Evolutionary conservation across 768 basidiomycete species (phyloP).

Genomic region (Auricularia cornea): DNA sequence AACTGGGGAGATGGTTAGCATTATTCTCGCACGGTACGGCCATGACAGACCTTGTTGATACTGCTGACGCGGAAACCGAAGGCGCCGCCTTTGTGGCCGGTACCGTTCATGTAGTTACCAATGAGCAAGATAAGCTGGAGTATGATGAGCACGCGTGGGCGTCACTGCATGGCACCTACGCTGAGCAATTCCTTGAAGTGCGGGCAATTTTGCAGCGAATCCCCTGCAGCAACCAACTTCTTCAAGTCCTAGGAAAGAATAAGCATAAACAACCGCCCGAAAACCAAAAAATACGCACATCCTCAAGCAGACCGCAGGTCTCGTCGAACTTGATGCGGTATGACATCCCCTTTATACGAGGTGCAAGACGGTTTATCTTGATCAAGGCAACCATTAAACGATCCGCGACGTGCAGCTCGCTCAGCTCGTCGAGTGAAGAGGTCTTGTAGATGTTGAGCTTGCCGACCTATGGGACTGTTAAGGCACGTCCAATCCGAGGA

Average conservation of each 20-base stretch:
- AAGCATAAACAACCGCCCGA: slow-evolving; percentile 2
- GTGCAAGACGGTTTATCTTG: slow-evolving; percentile 80
- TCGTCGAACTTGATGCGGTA: slow-evolving; percentile 87
- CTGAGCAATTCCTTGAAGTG: slow-evolving; percentile 85
- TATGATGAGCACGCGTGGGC: background rate
- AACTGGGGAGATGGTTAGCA: slow-evolving; percentile 45
- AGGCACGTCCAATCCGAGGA: background rate
- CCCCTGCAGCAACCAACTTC: slow-evolving; percentile 74
- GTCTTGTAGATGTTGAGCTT: slow-evolving; percentile 86
- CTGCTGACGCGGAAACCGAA: slow-evolving; percentile 96
- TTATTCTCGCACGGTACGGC: background rate
- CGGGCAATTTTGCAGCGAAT: slow-evolving; percentile 70
- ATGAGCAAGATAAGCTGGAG: slow-evolving; percentile 79
- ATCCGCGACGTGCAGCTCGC: slow-evolving; percentile 86
- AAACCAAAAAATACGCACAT: slow-evolving; percentile 37
- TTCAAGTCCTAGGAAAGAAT: slow-evolving; percentile 52
- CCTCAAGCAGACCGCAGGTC: slow-evolving; percentile 70
- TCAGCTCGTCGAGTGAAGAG: slow-evolving; percentile 78
- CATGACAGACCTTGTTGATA: slow-evolving; percentile 73
- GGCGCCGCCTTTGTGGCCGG: slow-evolving; percentile 91
- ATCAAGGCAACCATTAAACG: slow-evolving; percentile 95
- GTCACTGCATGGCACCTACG: slow-evolving; percentile 34
- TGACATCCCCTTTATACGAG: slow-evolving; percentile 92
- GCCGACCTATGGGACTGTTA: slow-evolving; percentile 45
- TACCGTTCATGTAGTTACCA: slow-evolving; percentile 98